Base-by-base conservation (phyloP, 2,329 filamentous ascomycete species). In the Graphium sp. region DNA sequence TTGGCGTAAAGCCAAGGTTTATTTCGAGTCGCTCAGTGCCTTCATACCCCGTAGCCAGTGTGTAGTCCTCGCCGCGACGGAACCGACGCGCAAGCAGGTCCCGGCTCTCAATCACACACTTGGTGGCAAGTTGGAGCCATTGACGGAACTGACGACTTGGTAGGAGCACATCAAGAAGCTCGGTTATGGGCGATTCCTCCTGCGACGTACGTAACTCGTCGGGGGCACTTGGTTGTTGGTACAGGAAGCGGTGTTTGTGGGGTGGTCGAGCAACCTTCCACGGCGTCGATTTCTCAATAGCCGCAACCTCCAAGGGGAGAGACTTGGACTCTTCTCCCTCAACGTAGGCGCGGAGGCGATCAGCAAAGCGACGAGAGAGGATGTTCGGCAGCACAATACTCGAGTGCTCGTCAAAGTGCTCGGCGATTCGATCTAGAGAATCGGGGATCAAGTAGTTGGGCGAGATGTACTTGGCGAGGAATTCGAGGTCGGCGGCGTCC, bases 191-290 rank as follows among this genome's bases (percentile, higher is more conserved):
- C 10, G 66, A 67, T 28, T 57, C 50, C 24, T 61, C 52, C 23
- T 51, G 39, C 4, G 46, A 42, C 5, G 47, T 44, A 26, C 48
- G 48, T 28, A 49, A 39, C 28, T 54, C 40, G 32, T 50, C 36
- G 26, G 50, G 36, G 30, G 53, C 51, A 28, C 43, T 60, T 38
- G 53, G 57, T 39, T 83, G 73, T 34, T 81, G 66, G 52, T 89
- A 98, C 3, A 93, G 60, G 49, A 78, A 98, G 10, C 85, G 80
- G 46, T 94, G 84, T 57, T 98, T 98, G 56, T 98, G 85, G 1
- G 89, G 89, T 22, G 89, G 89, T 18, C 71, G 67, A 6, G 89
- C 81, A 7, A 91, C 77, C 35, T 64, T 69, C 80, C 81, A 89
- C 0, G 55, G 53, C 23, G 58, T 66, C 35, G 55, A 55, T 25